A percentile compares a stretch with the other conserved stretches of the same genome.
Evolutionary conservation across 495 filamentous ascomycete genomes (phyloP).

Genomic region (Aspergillus mulundensis): DNA sequence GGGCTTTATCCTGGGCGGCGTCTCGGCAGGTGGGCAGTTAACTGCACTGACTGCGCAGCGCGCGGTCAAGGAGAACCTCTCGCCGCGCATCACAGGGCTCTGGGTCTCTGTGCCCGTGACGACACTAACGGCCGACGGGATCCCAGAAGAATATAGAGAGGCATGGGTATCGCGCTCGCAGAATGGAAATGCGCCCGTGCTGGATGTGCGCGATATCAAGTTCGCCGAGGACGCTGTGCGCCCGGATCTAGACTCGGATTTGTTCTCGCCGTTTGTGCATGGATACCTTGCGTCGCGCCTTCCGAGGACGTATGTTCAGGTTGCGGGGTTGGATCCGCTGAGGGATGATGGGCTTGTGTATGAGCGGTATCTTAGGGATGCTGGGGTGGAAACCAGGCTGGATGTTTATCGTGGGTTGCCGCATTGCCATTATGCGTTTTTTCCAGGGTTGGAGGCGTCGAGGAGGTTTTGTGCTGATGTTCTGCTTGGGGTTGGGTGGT

Average conservation of each 20-base stretch:
- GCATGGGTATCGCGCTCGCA: slow-evolving; percentile 3
- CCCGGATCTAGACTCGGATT: not conserved
- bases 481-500: not conserved
- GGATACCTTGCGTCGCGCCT: not conserved
- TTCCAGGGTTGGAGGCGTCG: not conserved
- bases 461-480: not conserved
- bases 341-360: slow-evolving; percentile 41
- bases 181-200: slow-evolving; percentile 1
- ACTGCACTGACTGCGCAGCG: slow-evolving; percentile 6
- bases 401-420: slow-evolving; percentile 30
- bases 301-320: slow-evolving; percentile 28
- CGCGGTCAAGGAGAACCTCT: slow-evolving; percentile 1
- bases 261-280: slow-evolving; percentile 9
- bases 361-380: slow-evolving; percentile 30
- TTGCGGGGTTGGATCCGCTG: slow-evolving; percentile 35
- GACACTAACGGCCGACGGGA: not conserved
- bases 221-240: not conserved
- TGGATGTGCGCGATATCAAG: not conserved
- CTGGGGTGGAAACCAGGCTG: slow-evolving; percentile 28
- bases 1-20: slow-evolving; percentile 18
- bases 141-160: slow-evolving; percentile 8
- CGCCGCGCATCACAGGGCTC: slow-evolving; percentile 2
- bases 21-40: slow-evolving; percentile 13
- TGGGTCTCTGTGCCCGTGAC: slow-evolving; percentile 2
- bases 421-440: not conserved